Conservation (phyloP, 306 rosid species). For the Cucumis sativus region DNA sequence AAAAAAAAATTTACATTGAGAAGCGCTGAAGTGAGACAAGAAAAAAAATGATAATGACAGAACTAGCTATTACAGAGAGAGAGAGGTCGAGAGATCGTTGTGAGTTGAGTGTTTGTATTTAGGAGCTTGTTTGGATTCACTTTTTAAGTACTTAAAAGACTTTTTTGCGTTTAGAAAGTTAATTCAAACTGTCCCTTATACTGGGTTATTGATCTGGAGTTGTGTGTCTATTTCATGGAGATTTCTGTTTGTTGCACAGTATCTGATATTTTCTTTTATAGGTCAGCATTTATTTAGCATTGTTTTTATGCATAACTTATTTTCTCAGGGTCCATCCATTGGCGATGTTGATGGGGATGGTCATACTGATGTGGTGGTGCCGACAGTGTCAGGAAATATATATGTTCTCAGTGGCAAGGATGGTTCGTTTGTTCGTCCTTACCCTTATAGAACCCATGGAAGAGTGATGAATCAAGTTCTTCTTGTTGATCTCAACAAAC, state of each 20-base stretch:
- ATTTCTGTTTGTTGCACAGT: background rate
- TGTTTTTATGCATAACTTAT: conserved; percentile 1
- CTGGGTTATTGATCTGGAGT: background rate
- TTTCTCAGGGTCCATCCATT: conserved; percentile 66
- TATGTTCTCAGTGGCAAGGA: conserved; percentile 94
- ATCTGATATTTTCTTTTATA: background rate
- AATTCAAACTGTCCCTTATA: background rate
- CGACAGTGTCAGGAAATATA: conserved; percentile 83
- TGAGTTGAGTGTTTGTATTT: background rate
- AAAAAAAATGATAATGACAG: background rate
- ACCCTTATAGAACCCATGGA: conserved; percentile 90
- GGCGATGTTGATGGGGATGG: conserved; percentile 99
- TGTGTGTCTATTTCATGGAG: background rate
- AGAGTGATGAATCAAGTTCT: conserved; percentile 92
- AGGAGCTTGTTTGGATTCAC: too few relatives aligned
- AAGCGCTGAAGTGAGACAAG: background rate
- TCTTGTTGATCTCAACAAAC: conserved; percentile 71
- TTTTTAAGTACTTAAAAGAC: too few relatives aligned
- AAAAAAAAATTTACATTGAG: background rate
- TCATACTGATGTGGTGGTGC: conserved; percentile 82
- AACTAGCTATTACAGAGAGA: background rate
- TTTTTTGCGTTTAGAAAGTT: too few relatives aligned
- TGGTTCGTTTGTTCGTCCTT: conserved; percentile 64
- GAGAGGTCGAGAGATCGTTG: background rate
- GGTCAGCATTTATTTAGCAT: background rate